Evolutionary conservation across 2,329 filamentous ascomycete species (phyloP).

Genomic region (Ophiobolus disseminans): DNA sequence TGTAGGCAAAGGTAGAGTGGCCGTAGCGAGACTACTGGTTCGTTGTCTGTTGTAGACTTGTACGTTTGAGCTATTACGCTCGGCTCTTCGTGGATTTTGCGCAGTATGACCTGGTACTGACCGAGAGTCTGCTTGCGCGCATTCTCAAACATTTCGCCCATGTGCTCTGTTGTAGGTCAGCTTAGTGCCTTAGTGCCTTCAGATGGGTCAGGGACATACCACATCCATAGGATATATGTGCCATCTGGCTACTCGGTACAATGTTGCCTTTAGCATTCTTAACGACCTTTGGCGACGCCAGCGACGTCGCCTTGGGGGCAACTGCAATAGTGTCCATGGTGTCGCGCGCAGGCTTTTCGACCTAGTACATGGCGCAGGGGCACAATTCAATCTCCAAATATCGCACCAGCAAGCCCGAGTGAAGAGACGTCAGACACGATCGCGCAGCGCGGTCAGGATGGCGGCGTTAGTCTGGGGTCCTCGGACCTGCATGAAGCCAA

Average conservation of each 20-base stretch:
- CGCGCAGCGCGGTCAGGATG: constrained; percentile 16
- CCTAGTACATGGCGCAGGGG: constrained; percentile 28
- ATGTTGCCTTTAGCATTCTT: constrained; percentile 53
- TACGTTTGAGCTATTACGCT: constrained; percentile 71
- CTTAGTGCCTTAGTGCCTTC: background rate
- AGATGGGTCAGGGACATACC: constrained; percentile 35
- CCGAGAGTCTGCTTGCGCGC: constrained; percentile 72
- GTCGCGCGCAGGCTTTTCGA: constrained; percentile 3
- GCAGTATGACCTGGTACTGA: constrained; percentile 75
- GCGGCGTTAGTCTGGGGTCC: constrained; percentile 27
- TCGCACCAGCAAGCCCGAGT: constrained; percentile 8
- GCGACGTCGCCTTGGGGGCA: constrained; percentile 48
- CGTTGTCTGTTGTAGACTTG: constrained; percentile 59
- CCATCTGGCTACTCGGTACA: constrained; percentile 48
- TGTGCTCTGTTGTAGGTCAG: constrained; percentile 66
- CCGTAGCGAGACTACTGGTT: constrained; percentile 60
- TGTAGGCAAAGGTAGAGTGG: constrained; percentile 67
- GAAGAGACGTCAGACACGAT: constrained; percentile 3
- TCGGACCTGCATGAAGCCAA: constrained; percentile 43
- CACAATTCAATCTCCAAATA: constrained; percentile 15
- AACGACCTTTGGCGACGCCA: constrained; percentile 53
- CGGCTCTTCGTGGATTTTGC: constrained; percentile 72
- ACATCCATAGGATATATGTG: constrained; percentile 53
- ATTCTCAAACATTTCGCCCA: constrained; percentile 71
- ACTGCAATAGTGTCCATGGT: constrained; percentile 51